Evolutionary conservation across 495 filamentous ascomycete genomes (phyloP), one percentile per base, ranked within the genome.

Genomic region (Xylaria cubensis): DNA sequence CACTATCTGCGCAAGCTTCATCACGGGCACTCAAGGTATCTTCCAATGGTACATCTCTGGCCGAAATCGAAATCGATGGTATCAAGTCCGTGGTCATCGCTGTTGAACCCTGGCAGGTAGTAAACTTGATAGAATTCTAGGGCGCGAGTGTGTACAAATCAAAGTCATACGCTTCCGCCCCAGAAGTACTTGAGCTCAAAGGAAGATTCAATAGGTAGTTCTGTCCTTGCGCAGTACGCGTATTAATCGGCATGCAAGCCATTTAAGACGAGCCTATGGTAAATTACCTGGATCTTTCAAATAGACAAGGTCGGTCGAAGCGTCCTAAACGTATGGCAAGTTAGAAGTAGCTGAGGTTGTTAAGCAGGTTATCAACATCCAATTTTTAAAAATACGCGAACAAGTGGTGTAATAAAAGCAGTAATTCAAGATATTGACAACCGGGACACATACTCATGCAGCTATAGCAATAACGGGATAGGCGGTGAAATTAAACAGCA

Each of bases 1-100:
- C 51, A 68, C 29, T n/a, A 48, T 67, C 8, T 50, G 64, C 50
- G 50, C 32, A 44, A 56, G 21, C n/a, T 24, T 48, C 24, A 39
- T 53, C 64, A 5, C 29, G 29, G 21, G 9, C 29, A 53, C 26
- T 51, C 21, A 26, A 39, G 4, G 32, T 6, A n/a, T 5, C 34
- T 36, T 42, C 48, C 29, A 42, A 21, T 55, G 13, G n/a, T 55
- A 12, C 19, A n/a, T 32, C 32, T 39, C 39, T 5, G 2, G 48
- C 19, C 19, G 55, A 29, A 58, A n/a, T 53, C 8, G 55, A 29
- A 58, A n/a, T 53, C 3, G 21, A 51, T 41, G 12, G 32, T 21
- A 55, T 53, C 10, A 36, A 6, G 29, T 55, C 34, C 21, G 50
- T 42, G 48, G 12, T 41, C n/a, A 56, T 67, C 64, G 17, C 34